Conservation (phyloP, 2,329 filamentous ascomycete genomes). For the Dryadomyces quercus-mongolicae region DNA sequence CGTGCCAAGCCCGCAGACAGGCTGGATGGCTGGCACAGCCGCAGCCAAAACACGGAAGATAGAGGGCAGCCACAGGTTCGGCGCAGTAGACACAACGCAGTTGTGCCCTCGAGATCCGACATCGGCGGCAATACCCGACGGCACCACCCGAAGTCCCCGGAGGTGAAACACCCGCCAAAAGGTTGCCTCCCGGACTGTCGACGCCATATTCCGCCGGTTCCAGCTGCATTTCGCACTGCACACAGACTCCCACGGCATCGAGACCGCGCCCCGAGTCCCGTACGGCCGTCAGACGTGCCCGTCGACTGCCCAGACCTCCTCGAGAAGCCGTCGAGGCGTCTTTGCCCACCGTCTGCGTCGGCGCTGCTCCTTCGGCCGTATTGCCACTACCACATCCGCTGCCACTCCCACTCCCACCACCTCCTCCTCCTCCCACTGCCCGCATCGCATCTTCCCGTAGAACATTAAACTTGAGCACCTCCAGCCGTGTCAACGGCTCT, state of each 20-base stretch:
- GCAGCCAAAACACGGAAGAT: constrained; percentile 48
- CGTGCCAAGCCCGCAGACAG: constrained; percentile 48
- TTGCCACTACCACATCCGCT: constrained; percentile 13
- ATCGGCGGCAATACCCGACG: constrained; percentile 37
- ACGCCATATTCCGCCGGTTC: constrained; percentile 38
- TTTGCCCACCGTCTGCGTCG: constrained; percentile 26
- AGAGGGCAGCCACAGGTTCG: constrained; percentile 47
- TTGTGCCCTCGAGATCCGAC: constrained; percentile 42
- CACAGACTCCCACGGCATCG: constrained; percentile 51
- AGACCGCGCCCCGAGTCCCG: constrained; percentile 42
- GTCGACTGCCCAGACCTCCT: constrained; percentile 22
- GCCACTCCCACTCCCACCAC: too few relatives aligned
- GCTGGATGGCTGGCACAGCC: constrained; percentile 49
- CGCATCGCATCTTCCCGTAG: constrained; percentile 34
- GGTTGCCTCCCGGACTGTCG: constrained; percentile 18
- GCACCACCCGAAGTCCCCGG: constrained; percentile 17
- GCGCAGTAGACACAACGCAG: constrained; percentile 51
- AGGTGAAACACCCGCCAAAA: not conserved
- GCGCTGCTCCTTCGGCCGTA: not conserved
- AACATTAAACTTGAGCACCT: constrained; percentile 58
- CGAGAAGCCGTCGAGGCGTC: not conserved
- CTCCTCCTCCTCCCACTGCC: constrained; percentile 5
- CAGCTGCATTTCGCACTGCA: constrained; percentile 48
- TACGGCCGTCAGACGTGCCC: constrained; percentile 37
- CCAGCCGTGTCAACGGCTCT: constrained; percentile 48